Base-by-base conservation (phyloP, 176 grass and related monocot species). In the Avena insularis region DNA sequence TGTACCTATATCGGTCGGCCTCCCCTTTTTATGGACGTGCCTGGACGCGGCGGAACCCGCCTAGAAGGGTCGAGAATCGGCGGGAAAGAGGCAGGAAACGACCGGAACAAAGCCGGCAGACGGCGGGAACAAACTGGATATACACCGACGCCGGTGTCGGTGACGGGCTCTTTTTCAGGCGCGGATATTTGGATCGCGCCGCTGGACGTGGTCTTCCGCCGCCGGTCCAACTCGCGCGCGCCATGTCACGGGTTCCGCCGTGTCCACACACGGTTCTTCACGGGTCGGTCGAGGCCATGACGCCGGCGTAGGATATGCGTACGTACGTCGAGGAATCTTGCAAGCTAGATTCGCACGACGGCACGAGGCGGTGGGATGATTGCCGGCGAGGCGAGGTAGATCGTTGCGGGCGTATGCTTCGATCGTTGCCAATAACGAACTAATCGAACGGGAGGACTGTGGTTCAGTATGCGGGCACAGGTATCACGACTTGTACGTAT, bases 401-500 rank as follows among this genome's bases (percentile, higher is more conserved):
- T n/a, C n/a, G 59, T 43, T 43, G 40, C 40, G 40, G 2, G 40
- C 40, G 40, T 43, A 43, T 43, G 3, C 40, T 6, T 43, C 40
- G 40, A 29, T 29, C 29, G 29, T 43, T 43, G 40, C 40, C 40
- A 5, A 43, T 43, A 2, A 3, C 6, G 40, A 43, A 43, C 40
- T 1, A 0, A 43, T 43, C 40, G 0, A 1, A 29, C 29, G 29
- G 40, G 6, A 6, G 40, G 40, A 43, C 21, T 71, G 65, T 9
- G 64, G 89, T 56, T 86, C 54, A 64, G 84, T 83, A 53, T 27
- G 36, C 19, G 71, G 9, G 38, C 20, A 71, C 38, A 46, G 69
- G 11, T 21, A 4, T 43, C 70, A n/a, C 0, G n/a, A 21, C 23
- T 54, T 89, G 59, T 85, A 57, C 70, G 14, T 13, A 1, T 1